phyloP scores from a whole-genome alignment of 495 filamentous ascomycete species.

The Aspergillus ostianus region DNA sequence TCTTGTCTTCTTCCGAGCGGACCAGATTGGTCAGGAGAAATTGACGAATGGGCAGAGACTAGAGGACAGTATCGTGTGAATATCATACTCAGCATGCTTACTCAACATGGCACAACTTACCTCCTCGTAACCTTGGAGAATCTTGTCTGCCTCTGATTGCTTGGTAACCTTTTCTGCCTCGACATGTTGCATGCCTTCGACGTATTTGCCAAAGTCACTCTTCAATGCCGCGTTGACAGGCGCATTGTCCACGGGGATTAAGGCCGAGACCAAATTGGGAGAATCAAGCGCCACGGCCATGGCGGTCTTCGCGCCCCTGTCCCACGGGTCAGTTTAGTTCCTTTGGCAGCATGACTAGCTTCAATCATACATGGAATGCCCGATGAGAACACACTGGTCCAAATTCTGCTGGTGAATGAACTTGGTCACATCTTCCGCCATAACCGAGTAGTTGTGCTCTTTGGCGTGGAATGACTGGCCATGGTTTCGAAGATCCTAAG shows the following conservation, averaged over 20 bases:
- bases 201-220: conserved; percentile 75
- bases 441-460: conserved; percentile 76
- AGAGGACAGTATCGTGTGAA: conserved; percentile 11
- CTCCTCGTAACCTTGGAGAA: conserved; percentile 74
- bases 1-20: conserved; percentile 42
- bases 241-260: conserved; percentile 91
- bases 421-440: conserved; percentile 81
- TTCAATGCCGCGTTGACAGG: conserved; percentile 74
- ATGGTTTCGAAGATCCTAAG: conserved; percentile 89
- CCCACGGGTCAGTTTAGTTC: not conserved
- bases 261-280: conserved; percentile 59
- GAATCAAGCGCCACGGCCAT: conserved; percentile 80
- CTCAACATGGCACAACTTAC: conserved; percentile 30
- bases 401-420: conserved; percentile 78
- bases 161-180: conserved; percentile 59
- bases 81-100: not conserved
- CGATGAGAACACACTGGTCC: conserved; percentile 71
- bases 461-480: conserved; percentile 79
- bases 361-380: conserved; percentile 84
- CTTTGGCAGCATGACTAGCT: not conserved
- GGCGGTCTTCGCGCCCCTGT: conserved; percentile 88
- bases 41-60: conserved; percentile 76
- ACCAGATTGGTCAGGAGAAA: conserved; percentile 91
- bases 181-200: conserved; percentile 80
- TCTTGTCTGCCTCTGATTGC: conserved; percentile 75